Evolutionary conservation across 805 yeast species (phyloP).

Genomic region (Grigorovia humatica): DNA sequence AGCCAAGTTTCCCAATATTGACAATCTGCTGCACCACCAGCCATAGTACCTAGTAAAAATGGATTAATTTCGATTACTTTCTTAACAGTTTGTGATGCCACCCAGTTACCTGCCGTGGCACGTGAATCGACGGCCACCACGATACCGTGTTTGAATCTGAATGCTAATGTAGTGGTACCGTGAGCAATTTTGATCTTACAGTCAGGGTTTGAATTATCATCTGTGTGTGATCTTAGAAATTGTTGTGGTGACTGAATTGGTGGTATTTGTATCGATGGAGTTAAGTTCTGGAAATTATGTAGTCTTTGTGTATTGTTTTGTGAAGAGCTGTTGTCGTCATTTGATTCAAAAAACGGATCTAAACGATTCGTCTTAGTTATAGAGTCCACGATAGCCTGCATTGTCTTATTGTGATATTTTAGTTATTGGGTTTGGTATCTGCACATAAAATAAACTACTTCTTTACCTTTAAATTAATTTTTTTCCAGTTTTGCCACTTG

Average conservation of each 20-base stretch:
- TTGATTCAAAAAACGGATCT: conserved; percentile 21
- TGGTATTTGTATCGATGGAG: conserved; percentile 62
- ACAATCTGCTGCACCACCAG: conserved; percentile 99
- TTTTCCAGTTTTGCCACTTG: background rate
- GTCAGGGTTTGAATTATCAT: conserved; percentile 85
- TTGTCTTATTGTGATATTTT: conserved; percentile 5
- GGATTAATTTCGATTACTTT: conserved; percentile 97
- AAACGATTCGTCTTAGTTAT: conserved; percentile 16
- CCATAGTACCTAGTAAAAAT: conserved; percentile 91
- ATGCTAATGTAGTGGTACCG: conserved; percentile 97
- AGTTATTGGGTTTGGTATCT: too few species aligned
- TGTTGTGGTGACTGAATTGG: conserved; percentile 85
- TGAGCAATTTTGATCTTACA: conserved; percentile 94
- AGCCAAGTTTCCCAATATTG: conserved; percentile 99
- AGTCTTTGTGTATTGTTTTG: conserved; percentile 30
- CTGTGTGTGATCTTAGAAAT: conserved; percentile 95
- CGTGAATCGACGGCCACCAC: conserved; percentile 95
- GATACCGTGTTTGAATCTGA: conserved; percentile 92
- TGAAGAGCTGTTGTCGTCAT: conserved; percentile 24
- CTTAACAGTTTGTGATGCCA: conserved; percentile 95
- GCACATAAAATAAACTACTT: too few species aligned
- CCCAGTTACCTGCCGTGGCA: conserved; percentile 97
- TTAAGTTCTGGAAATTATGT: conserved; percentile 24
- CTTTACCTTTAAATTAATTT: too few species aligned
- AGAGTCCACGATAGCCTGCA: conserved; percentile 29